Base-by-base conservation (phyloP, 441 rosid species). In the Francoa sonchifolia region DNA sequence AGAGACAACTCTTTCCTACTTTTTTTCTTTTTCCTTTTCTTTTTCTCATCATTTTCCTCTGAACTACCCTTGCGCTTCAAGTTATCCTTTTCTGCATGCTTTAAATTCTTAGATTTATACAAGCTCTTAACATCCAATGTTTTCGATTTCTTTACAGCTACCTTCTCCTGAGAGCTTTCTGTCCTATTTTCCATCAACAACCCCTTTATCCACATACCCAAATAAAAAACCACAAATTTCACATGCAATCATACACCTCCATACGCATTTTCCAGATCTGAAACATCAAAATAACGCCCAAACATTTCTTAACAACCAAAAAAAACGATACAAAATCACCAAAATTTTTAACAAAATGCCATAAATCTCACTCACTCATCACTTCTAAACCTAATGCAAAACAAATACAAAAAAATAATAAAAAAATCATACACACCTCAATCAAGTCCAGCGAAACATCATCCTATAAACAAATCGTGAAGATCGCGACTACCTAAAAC, bases 71-170 rank as follows among this genome's bases (percentile, higher is more conserved):
- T 85, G 51, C 94, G 65, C 68, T 89, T 89, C 55, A 67, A 55
- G 38, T 55, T 69, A 58, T 62, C 73, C 29, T 29, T 59, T 16
- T 42, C 44, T 25, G 47, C 44, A 61, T 59, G 73, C 57, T 65
- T 66, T 0, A 63, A 44, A 58, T 52, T 62, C 52, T 60, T 67
- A 19, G 72, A 54, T 41, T 77, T 57, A 59, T 85, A 89, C 25
- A 89, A 51, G 65, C 82, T 89, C 68, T 79, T 89, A 47, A 85
- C 76, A 71, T 85, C 98, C 88, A 89, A 59, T 8, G 84, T 77
- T 71, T 87, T 89, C 22, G 92, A 61, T 67, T 70, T 79, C 72
- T 69, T 72, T 47, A 82, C 68, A 64, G 69, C 63, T 72, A 66
- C 80, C 66, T 57, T 71, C 63, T 82, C 96, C 76, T 79, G 59